Conservation (phyloP, 495 filamentous ascomycete species). For the Chlorociboria aeruginascens region DNA sequence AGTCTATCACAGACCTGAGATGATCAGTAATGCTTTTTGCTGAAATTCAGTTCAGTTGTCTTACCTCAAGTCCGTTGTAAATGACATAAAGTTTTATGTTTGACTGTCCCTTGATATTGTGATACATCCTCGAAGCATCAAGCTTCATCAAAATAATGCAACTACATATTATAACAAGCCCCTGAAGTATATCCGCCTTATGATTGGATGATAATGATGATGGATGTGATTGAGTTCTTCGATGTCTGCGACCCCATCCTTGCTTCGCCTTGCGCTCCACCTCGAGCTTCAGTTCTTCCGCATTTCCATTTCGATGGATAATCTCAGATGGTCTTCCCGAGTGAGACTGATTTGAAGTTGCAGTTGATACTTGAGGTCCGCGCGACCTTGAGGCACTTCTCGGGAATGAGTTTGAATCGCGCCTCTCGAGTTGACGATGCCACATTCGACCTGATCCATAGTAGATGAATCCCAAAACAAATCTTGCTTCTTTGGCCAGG, state of each 20-base stretch:
- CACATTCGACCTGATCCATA: constrained; percentile 67
- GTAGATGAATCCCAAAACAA: constrained; percentile 60
- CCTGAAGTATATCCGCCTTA: constrained; percentile 91
- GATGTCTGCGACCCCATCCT: constrained; percentile 42
- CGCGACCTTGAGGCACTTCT: constrained; percentile 11
- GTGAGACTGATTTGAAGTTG: constrained; percentile 11
- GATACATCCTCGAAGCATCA: constrained; percentile 96
- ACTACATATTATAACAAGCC: constrained; percentile 70
- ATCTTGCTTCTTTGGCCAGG: constrained; percentile 50
- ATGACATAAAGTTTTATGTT: constrained; percentile 98
- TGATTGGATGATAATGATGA: constrained; percentile 75
- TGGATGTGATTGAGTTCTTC: constrained; percentile 68
- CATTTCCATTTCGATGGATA: constrained; percentile 7
- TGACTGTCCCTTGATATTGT: constrained; percentile 89
- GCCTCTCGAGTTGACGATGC: constrained; percentile 37
- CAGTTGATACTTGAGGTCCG: constrained; percentile 10
- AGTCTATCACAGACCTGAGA: constrained; percentile 63
- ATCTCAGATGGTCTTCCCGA: constrained; percentile 4
- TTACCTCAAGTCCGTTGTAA: constrained; percentile 82
- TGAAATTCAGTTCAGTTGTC: constrained; percentile 21
- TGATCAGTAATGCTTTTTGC: background rate
- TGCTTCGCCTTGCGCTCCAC: constrained; percentile 17
- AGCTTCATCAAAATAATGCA: constrained; percentile 81
- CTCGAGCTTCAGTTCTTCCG: constrained; percentile 5
- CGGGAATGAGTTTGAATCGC: constrained; percentile 23